Evolutionary conservation across 2,329 filamentous ascomycete species (phyloP), one percentile per base, ranked within the genome.

Genomic region (Cadophora malorum): DNA sequence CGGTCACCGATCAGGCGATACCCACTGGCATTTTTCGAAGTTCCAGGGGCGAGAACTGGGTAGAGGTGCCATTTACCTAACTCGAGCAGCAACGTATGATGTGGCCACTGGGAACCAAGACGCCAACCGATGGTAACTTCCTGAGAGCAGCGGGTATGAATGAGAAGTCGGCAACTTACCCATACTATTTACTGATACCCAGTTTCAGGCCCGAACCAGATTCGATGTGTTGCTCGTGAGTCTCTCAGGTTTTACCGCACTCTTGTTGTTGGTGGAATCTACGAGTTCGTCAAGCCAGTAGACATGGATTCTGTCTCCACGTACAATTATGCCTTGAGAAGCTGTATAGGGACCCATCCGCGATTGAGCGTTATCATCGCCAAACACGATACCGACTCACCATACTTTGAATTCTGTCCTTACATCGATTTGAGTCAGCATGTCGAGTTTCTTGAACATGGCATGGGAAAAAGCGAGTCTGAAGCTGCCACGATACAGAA

Each of bases 141-240:
- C 9, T 53, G 3, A 33, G 61, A 19, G 31, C 31, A 53, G 61
- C 61, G 6, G 33, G 61, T 63, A 59, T 35, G 19, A 21, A 16
- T 52, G 19, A 49, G 6, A 49, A 49, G 5, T 63, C 35, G 28
- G 14, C 16, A 8, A 19, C 21, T 21, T 23, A 14, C n/a, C 16
- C 1, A 6, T 19, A 19, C n/a, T 23, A 19, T 23, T 9, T 53
- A n/a, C 14, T 53, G 7, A 53, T 10, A 19, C n/a, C 16, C 12
- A 23, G 53, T 14, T 7, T 8, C 4, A 63, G 61, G 61, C 28
- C 61, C 61, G 4, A 63, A 63, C 14, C 33, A 55, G n/a, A 16
- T 50, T 19, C 61, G 61, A 45, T 63, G 61, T 35, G 21, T 63
- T 41, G 61, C 14, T 14, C 61, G 61, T 53, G 61, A 63, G 55